These are phyloP conservation scores for Abelmoschus esculentus DNA, from an alignment of 345 rosid species.

Conservation along the genomic window DNA sequence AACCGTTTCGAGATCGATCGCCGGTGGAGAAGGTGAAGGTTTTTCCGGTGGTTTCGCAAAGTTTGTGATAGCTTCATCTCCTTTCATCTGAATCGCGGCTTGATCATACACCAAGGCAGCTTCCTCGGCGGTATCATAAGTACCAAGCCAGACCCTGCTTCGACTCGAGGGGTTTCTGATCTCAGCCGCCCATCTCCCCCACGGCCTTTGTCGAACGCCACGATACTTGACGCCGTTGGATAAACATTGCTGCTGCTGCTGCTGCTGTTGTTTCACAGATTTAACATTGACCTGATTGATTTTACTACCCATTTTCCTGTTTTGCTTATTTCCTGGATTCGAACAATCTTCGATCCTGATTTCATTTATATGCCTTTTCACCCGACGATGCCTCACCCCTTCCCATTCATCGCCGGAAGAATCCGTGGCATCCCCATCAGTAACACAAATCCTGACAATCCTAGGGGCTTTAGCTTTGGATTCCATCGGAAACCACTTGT, in stretches of 20 bases:
- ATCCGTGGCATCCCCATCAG: conserved; percentile 68
- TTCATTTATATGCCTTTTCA: conserved; percentile 52
- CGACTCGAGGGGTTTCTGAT: conserved; percentile 53
- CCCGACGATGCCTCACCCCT: conserved; percentile 18
- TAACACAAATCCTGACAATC: conserved; percentile 44
- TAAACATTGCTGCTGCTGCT: conserved; percentile 3
- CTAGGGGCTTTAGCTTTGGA: conserved; percentile 16
- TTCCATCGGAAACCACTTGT: not conserved
- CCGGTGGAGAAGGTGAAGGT: not conserved
- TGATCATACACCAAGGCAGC: conserved; percentile 65
- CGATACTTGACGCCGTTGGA: conserved; percentile 34
- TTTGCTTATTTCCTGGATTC: not conserved
- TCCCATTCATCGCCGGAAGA: conserved; percentile 58
- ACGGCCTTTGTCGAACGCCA: conserved; percentile 62
- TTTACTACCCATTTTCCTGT: too few species aligned
- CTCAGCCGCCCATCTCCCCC: conserved; percentile 86
- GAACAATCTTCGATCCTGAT: conserved; percentile 34
- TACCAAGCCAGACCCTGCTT: conserved; percentile 58
- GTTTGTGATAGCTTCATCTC: conserved; percentile 52
- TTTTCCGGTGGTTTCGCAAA: conserved; percentile 11
- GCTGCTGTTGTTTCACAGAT: not conserved
- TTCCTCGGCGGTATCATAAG: conserved; percentile 66
- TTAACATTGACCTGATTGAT: not conserved
- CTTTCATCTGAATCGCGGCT: conserved; percentile 63
- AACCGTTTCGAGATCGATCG: conserved; percentile 21